These are phyloP conservation scores for Dictyostelium citrinum DNA, from an alignment of 78 protist species.

Conservation along the genomic window DNA sequence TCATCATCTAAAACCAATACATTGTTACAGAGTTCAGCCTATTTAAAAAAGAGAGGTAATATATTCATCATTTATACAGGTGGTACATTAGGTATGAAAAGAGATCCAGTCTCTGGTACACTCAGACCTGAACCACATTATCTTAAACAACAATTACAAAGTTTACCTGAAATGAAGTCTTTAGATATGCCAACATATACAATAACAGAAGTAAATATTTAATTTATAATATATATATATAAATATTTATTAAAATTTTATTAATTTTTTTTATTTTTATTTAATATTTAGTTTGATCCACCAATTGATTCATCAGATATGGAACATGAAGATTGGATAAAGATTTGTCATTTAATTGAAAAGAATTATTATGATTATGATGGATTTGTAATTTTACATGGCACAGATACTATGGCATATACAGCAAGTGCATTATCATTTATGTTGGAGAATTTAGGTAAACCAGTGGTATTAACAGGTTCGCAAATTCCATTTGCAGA, in stretches of 20 bases:
- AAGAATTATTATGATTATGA: slow-evolving; percentile 85
- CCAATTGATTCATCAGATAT: slow-evolving; percentile 90
- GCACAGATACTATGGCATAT: slow-evolving; percentile 94
- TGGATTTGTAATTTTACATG: slow-evolving; percentile 92
- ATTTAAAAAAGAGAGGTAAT: slow-evolving; percentile 9
- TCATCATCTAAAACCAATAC: background rate
- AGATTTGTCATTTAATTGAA: slow-evolving; percentile 77
- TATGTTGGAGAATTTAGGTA: slow-evolving; percentile 90
- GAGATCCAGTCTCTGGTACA: slow-evolving; percentile 50
- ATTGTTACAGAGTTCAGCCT: background rate
- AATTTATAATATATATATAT: background rate
- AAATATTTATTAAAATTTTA: background rate
- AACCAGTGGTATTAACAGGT: slow-evolving; percentile 94
- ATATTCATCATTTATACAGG: slow-evolving; percentile 87
- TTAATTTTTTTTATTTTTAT: too few species aligned
- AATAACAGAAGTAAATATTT: slow-evolving; percentile 60
- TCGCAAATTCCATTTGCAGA: slow-evolving; percentile 90
- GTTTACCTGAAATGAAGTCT: slow-evolving; percentile 60
- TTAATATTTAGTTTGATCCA: slow-evolving; percentile 73
- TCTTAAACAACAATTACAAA: slow-evolving; percentile 21
- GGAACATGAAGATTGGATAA: slow-evolving; percentile 86
- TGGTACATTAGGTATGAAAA: slow-evolving; percentile 90
- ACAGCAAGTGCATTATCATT: slow-evolving; percentile 93
- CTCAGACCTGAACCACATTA: slow-evolving; percentile 60
- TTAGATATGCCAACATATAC: slow-evolving; percentile 54